Base-by-base conservation (phyloP, 2,329 filamentous ascomycete genomes). In the Domatiomyces catenatus region DNA sequence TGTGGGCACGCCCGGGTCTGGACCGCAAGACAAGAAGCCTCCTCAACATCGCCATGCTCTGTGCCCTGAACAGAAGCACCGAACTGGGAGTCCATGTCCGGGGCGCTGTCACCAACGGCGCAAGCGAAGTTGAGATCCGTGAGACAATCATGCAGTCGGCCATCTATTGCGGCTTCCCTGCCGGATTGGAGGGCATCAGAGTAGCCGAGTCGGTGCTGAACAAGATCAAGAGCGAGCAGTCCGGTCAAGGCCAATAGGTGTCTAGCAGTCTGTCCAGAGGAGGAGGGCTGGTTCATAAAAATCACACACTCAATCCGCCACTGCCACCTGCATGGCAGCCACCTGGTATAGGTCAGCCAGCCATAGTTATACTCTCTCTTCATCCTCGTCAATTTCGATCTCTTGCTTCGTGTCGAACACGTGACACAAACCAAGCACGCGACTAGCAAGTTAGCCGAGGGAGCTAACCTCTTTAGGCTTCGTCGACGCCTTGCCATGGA, bases 11-110 rank as follows among this genome's bases (percentile, higher is more conserved):
- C 6, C 78, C 77, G 0, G 80, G 79, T 0, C 71, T 83, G 7
- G 72, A 75, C 36, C 71, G 74, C 52, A 79, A 81, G 62, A 74
- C 78, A 56, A 72, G 80, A 46, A 76, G 72, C 49, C 68, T 83
- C 50, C 66, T 83, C 49, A 82, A 82, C 61, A 76, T 83, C 46
- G 78, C 74, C 46, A 81, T 83, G 74, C 67, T 83, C 45, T 76
- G 75, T 62, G 77, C 77, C 2, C 68, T 81, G 54, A 81, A 81
- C 58, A 69, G 76, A 4, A 69, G 67, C 5, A 72, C 75, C 0
- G 80, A 83, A 60, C 66, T 83, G 51, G 78, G 69, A 0, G 71
- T 78, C 6, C 80, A 83, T 61, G 69, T 80, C n/a, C 69, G 77
- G 19, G 79, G 79, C 0, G 80, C 79, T 1, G 64, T 79, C 56